A percentile compares a stretch with the other conserved stretches of the same genome.
Evolutionary conservation across 805 yeast species (phyloP).

Genomic region (Kodamaea kakaduensis): DNA sequence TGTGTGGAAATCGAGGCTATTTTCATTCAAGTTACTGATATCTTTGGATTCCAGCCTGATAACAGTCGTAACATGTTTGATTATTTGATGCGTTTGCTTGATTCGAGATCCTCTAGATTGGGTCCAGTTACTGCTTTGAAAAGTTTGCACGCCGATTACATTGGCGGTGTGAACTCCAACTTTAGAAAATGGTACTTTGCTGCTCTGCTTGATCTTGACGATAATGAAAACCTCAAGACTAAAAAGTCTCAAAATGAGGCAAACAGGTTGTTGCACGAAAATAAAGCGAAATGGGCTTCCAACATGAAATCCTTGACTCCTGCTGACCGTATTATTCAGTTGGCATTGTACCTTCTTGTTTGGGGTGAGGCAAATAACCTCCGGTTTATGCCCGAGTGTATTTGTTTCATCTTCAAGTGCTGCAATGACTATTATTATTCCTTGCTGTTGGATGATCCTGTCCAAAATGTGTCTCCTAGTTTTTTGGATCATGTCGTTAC

Average conservation of each 20-base stretch:
- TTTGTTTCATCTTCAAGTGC: constrained; percentile 80
- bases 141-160: constrained; percentile 68
- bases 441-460: constrained; percentile 30
- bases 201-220: constrained; percentile 61
- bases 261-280: constrained; percentile 26
- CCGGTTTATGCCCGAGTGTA: constrained; percentile 84
- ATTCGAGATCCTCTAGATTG: constrained; percentile 67
- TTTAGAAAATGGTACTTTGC: constrained; percentile 78
- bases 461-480: constrained; percentile 28
- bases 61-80: constrained; percentile 66
- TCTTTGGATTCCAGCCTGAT: constrained; percentile 69
- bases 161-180: constrained; percentile 67
- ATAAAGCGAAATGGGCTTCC: constrained; percentile 48
- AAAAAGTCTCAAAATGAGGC: no score
- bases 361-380: constrained; percentile 93
- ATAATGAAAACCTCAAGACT: constrained; percentile 30
- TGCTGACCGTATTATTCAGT: constrained; percentile 55
- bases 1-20: constrained; percentile 53
- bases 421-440: constrained; percentile 65
- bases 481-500: constrained; percentile 68
- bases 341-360: constrained; percentile 65
- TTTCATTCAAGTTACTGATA: constrained; percentile 46
- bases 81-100: constrained; percentile 55
- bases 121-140: constrained; percentile 51
- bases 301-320: constrained; percentile 50